Evolutionary conservation across 805 yeast species (phyloP), one percentile per base, ranked within the genome.

Genomic region (Candida germanica): DNA sequence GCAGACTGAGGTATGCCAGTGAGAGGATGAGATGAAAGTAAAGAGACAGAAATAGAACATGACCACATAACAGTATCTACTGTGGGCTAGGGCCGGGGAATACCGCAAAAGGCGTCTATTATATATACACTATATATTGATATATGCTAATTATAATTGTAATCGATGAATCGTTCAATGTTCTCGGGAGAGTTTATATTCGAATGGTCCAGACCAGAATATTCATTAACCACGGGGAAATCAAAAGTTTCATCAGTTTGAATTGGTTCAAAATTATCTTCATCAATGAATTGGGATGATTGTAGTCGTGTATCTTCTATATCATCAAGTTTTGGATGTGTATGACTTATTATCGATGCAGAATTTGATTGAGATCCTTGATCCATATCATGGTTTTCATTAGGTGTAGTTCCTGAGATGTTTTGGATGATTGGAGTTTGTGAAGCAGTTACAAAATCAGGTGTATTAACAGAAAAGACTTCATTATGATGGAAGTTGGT

Each of bases 91-190:
- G n/a, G n/a, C n/a, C n/a, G n/a, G n/a, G n/a, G n/a, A n/a, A n/a
- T n/a, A n/a, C n/a, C n/a, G 24, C 10, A 22, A 22, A 9, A 22
- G 24, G 11, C 10, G 24, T 22, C 11, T 22, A 22, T 22, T 9
- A 11, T 22, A 22, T 22, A 22, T 22, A 22, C 11, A 22, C 24
- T 9, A 22, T 22, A 11, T 22, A 22, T 22, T 22, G 23, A 20
- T 20, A 20, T 10, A 10, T 6, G 23, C 23, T 27, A 22, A 13
- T 14, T 34, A 23, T 34, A 34, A 15, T 50, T 45, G 41, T 53
- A 58, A 39, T 59, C 62, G 14, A 49, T 50, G 34, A 50, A 49
- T 21, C 44, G 43, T 24, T 53, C 56, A 15, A 49, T 40, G 17
- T 43, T 49, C 23, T 43, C 45, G 5, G 47, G 47, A 12, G 47